Conservation (phyloP, 345 rosid genomes). For the Rhizophora apiculata region DNA sequence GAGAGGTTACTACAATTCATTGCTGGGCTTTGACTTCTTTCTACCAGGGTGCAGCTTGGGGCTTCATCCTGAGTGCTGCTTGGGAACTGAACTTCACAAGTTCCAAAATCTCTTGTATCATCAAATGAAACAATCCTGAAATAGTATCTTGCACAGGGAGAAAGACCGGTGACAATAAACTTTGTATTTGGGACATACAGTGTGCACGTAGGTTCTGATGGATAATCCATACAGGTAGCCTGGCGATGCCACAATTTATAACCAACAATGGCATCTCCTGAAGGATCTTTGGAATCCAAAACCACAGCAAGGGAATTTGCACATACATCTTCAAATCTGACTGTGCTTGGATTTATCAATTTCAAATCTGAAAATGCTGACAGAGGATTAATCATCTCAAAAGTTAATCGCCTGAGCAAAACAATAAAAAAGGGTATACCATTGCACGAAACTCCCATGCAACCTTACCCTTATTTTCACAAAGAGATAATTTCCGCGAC, state of each 20-base stretch:
- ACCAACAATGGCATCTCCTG: constrained; percentile 37
- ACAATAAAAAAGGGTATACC: too few relatives aligned
- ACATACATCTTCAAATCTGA: constrained; percentile 63
- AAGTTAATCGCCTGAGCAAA: neutral
- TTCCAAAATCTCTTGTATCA: constrained; percentile 44
- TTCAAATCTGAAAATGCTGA: constrained; percentile 30
- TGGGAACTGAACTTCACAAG: constrained; percentile 47
- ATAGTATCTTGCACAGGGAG: constrained; percentile 61
- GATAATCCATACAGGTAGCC: constrained; percentile 46
- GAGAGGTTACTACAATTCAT: constrained; percentile 89
- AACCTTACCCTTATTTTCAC: too few relatives aligned
- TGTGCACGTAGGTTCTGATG: constrained; percentile 65
- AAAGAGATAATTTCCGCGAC: too few relatives aligned
- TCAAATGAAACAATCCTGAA: constrained; percentile 59
- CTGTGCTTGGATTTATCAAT: constrained; percentile 29
- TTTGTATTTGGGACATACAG: constrained; percentile 53
- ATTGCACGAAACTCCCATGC: too few relatives aligned
- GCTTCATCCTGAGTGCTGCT: constrained; percentile 43
- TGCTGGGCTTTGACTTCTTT: constrained; percentile 90
- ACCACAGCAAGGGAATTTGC: constrained; percentile 63
- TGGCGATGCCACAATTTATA: constrained; percentile 85
- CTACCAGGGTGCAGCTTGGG: constrained; percentile 40
- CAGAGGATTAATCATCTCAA: neutral
- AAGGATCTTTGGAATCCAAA: constrained; percentile 43
- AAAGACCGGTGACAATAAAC: constrained; percentile 60